phyloP scores from a whole-genome alignment of 176 grass and related monocot genomes.

The Secale cereale region DNA sequence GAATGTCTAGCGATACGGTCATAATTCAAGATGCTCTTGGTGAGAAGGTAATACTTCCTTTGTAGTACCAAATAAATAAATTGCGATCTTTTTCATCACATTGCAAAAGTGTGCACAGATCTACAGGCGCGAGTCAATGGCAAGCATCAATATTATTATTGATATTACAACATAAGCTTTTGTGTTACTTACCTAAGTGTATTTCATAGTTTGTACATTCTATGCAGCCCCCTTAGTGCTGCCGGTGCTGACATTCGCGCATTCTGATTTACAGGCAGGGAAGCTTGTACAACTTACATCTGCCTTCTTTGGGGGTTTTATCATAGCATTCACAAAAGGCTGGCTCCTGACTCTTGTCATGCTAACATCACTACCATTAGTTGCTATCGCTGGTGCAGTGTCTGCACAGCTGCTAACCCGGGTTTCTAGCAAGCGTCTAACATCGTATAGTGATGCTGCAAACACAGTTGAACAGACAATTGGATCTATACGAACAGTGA shows the following conservation, averaged over 20 bases:
- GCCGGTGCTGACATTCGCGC: background rate
- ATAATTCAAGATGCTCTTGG: constrained; percentile 54
- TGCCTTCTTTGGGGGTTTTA: constrained; percentile 54
- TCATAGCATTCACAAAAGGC: constrained; percentile 70
- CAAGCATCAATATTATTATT: background rate
- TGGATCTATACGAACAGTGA: constrained; percentile 77
- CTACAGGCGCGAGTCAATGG: background rate
- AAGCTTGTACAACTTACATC: constrained; percentile 58
- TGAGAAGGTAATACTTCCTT: constrained; percentile 48
- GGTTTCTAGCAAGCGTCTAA: constrained; percentile 45
- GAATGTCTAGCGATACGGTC: constrained; percentile 51
- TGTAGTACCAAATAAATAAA: background rate
- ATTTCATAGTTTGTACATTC: background rate
- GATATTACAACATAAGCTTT: background rate
- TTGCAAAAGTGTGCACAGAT: background rate
- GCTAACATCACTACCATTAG: constrained; percentile 52
- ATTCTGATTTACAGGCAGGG: constrained; percentile 50
- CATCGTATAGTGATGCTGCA: constrained; percentile 71
- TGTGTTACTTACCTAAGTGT: background rate
- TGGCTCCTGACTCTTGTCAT: constrained; percentile 83
- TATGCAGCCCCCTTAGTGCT: constrained; percentile 1
- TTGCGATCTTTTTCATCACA: background rate
- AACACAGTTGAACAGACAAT: constrained; percentile 78
- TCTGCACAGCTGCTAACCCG: constrained; percentile 44
- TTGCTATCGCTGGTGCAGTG: constrained; percentile 44